These are phyloP conservation scores for Chalaropsis ovoidea DNA, from an alignment of 2,329 filamentous ascomycete species.

Conservation along the genomic window DNA sequence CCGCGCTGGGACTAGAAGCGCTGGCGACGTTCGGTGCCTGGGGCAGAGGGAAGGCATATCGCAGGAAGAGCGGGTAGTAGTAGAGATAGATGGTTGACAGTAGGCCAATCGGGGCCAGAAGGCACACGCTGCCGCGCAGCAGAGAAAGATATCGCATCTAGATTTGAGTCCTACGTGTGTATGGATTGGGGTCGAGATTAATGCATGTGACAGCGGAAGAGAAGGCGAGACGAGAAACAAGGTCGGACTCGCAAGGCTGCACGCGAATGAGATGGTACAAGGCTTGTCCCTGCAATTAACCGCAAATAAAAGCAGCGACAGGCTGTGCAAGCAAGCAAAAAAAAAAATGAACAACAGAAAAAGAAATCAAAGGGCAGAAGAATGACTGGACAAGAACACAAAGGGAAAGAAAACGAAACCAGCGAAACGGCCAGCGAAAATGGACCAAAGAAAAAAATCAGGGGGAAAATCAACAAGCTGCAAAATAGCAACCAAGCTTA, in stretches of 20 bases:
- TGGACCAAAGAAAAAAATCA: conserved; percentile 10
- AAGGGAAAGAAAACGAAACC: background rate
- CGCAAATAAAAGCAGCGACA: background rate
- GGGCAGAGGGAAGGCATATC: conserved; percentile 66
- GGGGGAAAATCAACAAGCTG: conserved; percentile 5
- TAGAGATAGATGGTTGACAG: conserved; percentile 70
- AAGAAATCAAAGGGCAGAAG: background rate
- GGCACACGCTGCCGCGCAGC: conserved; percentile 42
- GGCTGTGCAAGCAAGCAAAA: background rate
- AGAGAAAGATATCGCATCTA: conserved; percentile 42
- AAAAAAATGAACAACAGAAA: background rate
- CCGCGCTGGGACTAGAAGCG: conserved; percentile 18
- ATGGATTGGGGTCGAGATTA: background rate
- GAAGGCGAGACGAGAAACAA: background rate
- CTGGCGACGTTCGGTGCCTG: conserved; percentile 28
- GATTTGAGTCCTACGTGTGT: conserved; percentile 10
- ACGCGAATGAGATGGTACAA: background rate
- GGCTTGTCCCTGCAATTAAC: background rate
- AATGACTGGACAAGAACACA: background rate
- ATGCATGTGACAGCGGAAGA: background rate
- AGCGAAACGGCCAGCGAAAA: background rate
- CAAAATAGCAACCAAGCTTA: conserved; percentile 6
- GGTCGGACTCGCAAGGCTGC: background rate
- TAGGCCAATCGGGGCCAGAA: conserved; percentile 51
- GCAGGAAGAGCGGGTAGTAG: conserved; percentile 69